A percentile compares a stretch with the other conserved stretches of the same genome.
phyloP scores from a whole-genome alignment of 495 filamentous ascomycete genomes.

The Oleoguttula mirabilis region DNA sequence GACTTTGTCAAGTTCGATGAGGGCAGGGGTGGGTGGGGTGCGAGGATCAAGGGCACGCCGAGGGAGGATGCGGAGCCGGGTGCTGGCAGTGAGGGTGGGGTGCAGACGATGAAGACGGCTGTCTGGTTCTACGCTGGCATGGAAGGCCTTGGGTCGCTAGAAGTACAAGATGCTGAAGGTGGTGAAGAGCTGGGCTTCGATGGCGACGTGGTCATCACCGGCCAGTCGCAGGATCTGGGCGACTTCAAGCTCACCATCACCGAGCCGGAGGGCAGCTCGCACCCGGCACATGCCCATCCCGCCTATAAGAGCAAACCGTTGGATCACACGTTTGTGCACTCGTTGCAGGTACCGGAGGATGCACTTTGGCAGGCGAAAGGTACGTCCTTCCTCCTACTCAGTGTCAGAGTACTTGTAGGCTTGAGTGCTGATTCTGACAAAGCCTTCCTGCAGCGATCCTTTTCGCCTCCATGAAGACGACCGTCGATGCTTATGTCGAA shows the following conservation, averaged over 20 bases:
- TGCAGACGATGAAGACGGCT: conserved; percentile 53
- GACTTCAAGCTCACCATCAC: conserved; percentile 75
- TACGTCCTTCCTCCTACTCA: conserved; percentile 22
- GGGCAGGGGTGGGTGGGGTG: conserved; percentile 81
- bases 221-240: conserved; percentile 63
- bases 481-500: conserved; percentile 55
- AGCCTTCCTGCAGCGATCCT: conserved; percentile 39
- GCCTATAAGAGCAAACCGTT: conserved; percentile 61
- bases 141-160: conserved; percentile 62
- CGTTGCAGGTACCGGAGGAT: conserved; percentile 52
- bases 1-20: conserved; percentile 89
- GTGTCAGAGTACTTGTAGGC: too few relatives aligned
- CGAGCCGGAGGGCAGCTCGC: conserved; percentile 42
- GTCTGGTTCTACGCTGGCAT: conserved; percentile 69
- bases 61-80: conserved; percentile 47
- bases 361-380: conserved; percentile 79
- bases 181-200: conserved; percentile 45
- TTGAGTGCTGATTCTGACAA: conserved; percentile 19
- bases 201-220: conserved; percentile 62
- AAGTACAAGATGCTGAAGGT: conserved; percentile 41
- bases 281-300: conserved; percentile 33
- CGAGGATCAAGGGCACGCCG: conserved; percentile 70
- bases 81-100: conserved; percentile 7
- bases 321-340: conserved; percentile 62
- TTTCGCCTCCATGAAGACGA: conserved; percentile 64